A percentile compares a stretch with the other conserved stretches of the same genome.
These are phyloP conservation scores for Globisporangium okanoganense DNA, from an alignment of 352 stramenopile genomes.

Conservation along the genomic window DNA sequence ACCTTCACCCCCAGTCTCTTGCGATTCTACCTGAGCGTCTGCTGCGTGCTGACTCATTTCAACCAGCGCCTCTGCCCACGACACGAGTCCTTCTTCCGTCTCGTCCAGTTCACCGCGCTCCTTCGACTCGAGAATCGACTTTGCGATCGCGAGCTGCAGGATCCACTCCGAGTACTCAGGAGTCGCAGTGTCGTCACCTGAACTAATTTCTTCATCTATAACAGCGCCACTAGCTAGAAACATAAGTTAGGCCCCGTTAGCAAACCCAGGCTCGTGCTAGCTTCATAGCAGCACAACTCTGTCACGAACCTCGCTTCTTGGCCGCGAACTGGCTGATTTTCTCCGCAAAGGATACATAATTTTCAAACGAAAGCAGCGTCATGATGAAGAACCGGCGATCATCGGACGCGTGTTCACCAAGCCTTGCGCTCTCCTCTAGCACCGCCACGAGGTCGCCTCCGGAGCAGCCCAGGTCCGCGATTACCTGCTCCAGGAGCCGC, in stretches of 20 bases:
- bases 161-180: conserved; percentile 51
- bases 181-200: not conserved
- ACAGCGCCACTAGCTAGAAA: conserved; percentile 6
- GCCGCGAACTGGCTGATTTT: conserved; percentile 53
- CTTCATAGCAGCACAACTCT: not conserved
- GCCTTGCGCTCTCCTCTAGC: conserved; percentile 37
- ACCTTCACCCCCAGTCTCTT: not conserved
- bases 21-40: not conserved
- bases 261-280: not conserved
- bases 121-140: conserved; percentile 60
- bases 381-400: conserved; percentile 67
- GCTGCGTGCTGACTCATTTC: conserved; percentile 32
- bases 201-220: not conserved
- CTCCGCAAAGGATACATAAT: conserved; percentile 56
- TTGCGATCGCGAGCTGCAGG: conserved; percentile 61
- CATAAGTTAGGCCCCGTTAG: not conserved
- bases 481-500: conserved; percentile 50
- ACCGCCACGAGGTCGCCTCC: conserved; percentile 46
- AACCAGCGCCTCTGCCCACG: conserved; percentile 64
- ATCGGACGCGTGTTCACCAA: conserved; percentile 26
- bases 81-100: conserved; percentile 43
- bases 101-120: conserved; percentile 51
- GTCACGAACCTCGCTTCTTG: conserved; percentile 28
- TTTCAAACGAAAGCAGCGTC: conserved; percentile 66
- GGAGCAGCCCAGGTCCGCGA: conserved; percentile 60